Conservation (phyloP, 768 basidiomycete genomes). For the Trametes cubensis region DNA sequence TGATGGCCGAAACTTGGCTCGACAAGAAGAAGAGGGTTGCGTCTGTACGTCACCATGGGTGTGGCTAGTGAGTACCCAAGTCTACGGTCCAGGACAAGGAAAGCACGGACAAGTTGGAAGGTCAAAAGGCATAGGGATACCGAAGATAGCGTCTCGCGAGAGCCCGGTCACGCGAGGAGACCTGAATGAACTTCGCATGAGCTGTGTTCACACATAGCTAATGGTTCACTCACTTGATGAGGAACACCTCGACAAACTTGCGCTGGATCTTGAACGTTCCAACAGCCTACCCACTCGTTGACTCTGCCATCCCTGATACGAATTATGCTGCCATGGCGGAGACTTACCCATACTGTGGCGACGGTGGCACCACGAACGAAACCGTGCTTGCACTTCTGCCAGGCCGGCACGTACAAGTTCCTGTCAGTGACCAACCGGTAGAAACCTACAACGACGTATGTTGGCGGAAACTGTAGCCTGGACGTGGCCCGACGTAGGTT, state of each 20-base stretch:
- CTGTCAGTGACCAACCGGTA: slow-evolving; percentile 82
- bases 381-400: slow-evolving; percentile 86
- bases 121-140: slow-evolving; percentile 65
- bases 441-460: slow-evolving; percentile 82
- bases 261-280: slow-evolving; percentile 74
- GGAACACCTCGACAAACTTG: slow-evolving; percentile 64
- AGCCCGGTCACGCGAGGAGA: slow-evolving; percentile 67
- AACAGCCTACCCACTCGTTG: slow-evolving; percentile 46
- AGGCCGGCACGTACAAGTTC: slow-evolving; percentile 68
- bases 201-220: not conserved
- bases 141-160: slow-evolving; percentile 64
- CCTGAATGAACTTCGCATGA: slow-evolving; percentile 35
- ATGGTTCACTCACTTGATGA: slow-evolving; percentile 52
- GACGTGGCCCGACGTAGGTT: slow-evolving; percentile 54
- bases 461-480: slow-evolving; percentile 76
- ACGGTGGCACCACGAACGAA: slow-evolving; percentile 67
- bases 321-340: not conserved
- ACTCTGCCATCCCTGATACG: too few relatives aligned
- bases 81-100: not conserved
- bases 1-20: slow-evolving; percentile 71
- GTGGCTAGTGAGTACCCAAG: slow-evolving; percentile 1
- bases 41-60: slow-evolving; percentile 45
- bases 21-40: slow-evolving; percentile 75
- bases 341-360: slow-evolving; percentile 68
- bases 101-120: slow-evolving; percentile 63